A percentile compares a stretch with the other conserved stretches of the same genome.
phyloP scores from a whole-genome alignment of 805 yeast species.

The Wickerhamomyces bisporus region DNA sequence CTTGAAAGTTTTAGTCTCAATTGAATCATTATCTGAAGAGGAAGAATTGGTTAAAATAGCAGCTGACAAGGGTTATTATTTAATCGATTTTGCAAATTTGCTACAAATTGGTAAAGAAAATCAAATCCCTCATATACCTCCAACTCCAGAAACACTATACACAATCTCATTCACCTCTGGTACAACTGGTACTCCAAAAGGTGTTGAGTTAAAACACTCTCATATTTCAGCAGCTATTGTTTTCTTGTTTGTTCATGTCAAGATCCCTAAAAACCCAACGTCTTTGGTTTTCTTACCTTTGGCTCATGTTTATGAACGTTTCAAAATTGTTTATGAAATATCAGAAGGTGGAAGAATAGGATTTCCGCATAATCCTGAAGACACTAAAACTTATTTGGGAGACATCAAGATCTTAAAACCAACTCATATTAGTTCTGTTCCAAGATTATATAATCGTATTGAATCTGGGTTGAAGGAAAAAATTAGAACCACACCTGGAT shows the following conservation, averaged over 20 bases:
- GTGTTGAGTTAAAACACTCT: conserved; percentile 53
- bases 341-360: conserved; percentile 46
- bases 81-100: conserved; percentile 32
- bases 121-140: conserved; percentile 39
- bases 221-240: conserved; percentile 47
- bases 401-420: conserved; percentile 56
- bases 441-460: conserved; percentile 56
- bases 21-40: conserved; percentile 43
- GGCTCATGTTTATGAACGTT: conserved; percentile 55
- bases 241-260: conserved; percentile 32
- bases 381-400: conserved; percentile 47
- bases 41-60: conserved; percentile 28
- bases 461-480: conserved; percentile 55
- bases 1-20: conserved; percentile 50
- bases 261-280: conserved; percentile 23
- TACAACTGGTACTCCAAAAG: conserved; percentile 73
- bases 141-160: conserved; percentile 46
- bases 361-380: conserved; percentile 50
- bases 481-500: conserved; percentile 38
- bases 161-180: conserved; percentile 73
- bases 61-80: conserved; percentile 20
- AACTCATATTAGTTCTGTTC: conserved; percentile 49
- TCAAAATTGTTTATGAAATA: conserved; percentile 37
- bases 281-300: conserved; percentile 46
- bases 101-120: conserved; percentile 37